Base-by-base conservation (phyloP, 768 basidiomycete species). In the Phanerochaete carnosa region DNA sequence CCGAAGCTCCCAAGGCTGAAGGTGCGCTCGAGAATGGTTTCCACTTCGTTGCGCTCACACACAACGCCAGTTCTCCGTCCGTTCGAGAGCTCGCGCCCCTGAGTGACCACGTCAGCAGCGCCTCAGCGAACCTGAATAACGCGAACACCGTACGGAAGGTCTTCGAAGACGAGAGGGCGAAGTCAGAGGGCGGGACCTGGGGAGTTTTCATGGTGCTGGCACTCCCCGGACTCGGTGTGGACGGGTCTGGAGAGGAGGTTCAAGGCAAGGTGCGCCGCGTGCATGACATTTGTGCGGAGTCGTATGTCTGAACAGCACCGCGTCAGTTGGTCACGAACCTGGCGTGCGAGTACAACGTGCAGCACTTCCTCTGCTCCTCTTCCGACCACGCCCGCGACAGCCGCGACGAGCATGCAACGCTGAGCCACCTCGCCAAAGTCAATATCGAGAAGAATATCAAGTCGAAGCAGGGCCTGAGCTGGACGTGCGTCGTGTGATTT, bases 171-270 rank as follows among this genome's bases (percentile, higher is more conserved):
- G 72, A 69, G 1, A 70, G 72, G 55, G 57, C 49, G 15, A 61
- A 25, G 3, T 70, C 69, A 1, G 73, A 69, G 0, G 64, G 23
- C 5, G 47, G 47, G 7, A 11, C 78, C 8, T 79, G 73, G 74
- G 78, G 76, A 12, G 77, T 79, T 2, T 78, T 74, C 57, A 71
- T 73, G 30, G 74, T 73, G 28, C 69, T 78, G 0, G 74, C 73
- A 6, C 78, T 72, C 58, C 77, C 78, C 0, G 78, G 78, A 12
- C 71, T 79, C 15, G 77, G 77, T 19, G 75, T 71, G 1, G 72
- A 72, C 55, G 76, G 74, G 16, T 73, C 75, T 25, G 75, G 73
- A 3, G 76, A 77, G 49, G 75, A 76, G 60, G 67, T 62, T 30
- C 78, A 78, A 54, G 78, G 78, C 16, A 78, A 74, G 69, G 78